phyloP scores from a whole-genome alignment of 306 rosid species.

The Acacia confusa region DNA sequence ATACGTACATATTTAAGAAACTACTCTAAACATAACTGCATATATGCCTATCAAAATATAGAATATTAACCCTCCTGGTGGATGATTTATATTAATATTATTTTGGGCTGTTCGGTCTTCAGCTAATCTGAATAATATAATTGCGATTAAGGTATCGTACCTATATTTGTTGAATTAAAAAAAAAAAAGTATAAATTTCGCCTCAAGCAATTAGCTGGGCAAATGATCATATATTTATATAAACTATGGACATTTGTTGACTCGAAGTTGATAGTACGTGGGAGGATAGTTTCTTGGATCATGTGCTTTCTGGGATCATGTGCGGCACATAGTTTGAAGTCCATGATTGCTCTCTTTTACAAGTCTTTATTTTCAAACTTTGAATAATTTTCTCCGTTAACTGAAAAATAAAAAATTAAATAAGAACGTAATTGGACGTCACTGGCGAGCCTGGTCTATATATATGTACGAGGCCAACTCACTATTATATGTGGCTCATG shows the following conservation, averaged over 20 bases:
- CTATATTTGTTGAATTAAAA: not conserved
- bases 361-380: conserved; percentile 37
- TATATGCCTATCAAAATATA: no score
- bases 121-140: not conserved
- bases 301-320: conserved; percentile 54
- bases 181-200: not conserved
- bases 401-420: not conserved
- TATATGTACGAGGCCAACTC: not conserved
- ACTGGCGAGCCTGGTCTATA: not conserved
- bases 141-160: not conserved
- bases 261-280: conserved; percentile 26
- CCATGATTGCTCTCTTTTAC: conserved; percentile 12
- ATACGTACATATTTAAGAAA: not conserved
- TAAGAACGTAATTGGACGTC: not conserved
- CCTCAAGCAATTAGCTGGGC: not conserved
- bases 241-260: conserved; percentile 3
- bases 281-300: conserved; percentile 54
- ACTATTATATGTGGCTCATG: conserved; percentile 27
- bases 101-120: not conserved
- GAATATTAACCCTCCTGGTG: not conserved
- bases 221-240: no score
- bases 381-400: conserved; percentile 17
- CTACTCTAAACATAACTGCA: not conserved
- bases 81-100: not conserved
- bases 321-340: conserved; percentile 42